Conservation (phyloP, 1,284 basidiomycete genomes). For the Xerocomus amazonicus region DNA sequence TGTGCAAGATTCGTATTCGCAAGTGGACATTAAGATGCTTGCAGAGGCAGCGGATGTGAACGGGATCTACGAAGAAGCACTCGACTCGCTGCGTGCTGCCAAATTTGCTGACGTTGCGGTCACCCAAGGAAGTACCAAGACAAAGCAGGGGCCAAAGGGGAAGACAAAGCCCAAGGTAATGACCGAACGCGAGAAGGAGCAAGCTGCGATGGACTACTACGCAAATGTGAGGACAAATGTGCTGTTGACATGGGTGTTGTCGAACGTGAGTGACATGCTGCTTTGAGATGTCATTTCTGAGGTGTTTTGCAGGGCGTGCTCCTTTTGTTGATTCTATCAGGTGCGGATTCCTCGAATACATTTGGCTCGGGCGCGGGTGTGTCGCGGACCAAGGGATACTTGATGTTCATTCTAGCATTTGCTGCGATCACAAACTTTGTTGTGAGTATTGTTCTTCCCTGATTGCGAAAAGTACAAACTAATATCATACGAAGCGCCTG, state of each 20-base stretch:
- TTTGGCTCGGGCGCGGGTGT: constrained; percentile 54
- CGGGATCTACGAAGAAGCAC: constrained; percentile 84
- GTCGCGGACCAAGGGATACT: constrained; percentile 67
- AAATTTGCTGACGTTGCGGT: constrained; percentile 44
- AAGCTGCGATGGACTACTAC: constrained; percentile 83
- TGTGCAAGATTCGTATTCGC: constrained; percentile 70
- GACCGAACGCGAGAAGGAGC: constrained; percentile 60
- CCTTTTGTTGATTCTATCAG: constrained; percentile 71
- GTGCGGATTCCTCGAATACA: constrained; percentile 56
- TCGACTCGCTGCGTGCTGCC: constrained; percentile 75
- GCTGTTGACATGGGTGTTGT: constrained; percentile 80
- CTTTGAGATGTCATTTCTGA: neutral
- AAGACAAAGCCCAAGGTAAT: constrained; percentile 31
- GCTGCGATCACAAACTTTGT: constrained; percentile 73
- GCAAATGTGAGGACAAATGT: constrained; percentile 91
- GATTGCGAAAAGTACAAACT: neutral
- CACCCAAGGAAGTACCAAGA: constrained; percentile 6
- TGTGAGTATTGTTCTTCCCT: constrained; percentile 30
- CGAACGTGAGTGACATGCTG: constrained; percentile 56
- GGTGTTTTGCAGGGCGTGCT: constrained; percentile 56
- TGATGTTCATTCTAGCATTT: constrained; percentile 77
- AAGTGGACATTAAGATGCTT: constrained; percentile 87
- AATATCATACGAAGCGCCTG: constrained; percentile 42
- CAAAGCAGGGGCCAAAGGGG: constrained; percentile 4
- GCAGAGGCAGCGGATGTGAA: constrained; percentile 87